These are phyloP conservation scores for Dactylellina sp. DNA, from an alignment of 2,329 filamentous ascomycete genomes.

Conservation along the genomic window DNA sequence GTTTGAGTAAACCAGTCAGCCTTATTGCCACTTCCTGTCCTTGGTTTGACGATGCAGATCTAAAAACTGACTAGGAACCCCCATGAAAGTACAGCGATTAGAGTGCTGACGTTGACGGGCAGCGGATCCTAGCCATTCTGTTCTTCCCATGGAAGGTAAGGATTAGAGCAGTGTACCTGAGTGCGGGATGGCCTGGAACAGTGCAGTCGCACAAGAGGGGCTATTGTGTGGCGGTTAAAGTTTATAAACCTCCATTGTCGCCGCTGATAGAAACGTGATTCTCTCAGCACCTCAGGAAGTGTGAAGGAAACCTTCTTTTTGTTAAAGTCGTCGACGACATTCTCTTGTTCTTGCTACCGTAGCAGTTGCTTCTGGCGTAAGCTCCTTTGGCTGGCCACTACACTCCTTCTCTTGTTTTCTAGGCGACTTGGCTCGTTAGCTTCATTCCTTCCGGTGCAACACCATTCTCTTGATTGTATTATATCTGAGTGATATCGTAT, in stretches of 20 bases:
- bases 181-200: slow-evolving; percentile 26
- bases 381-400: slow-evolving; percentile 15
- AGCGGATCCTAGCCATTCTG: slow-evolving; percentile 4
- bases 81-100: slow-evolving; percentile 3
- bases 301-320: slow-evolving; percentile 1
- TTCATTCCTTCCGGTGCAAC: slow-evolving; percentile 40
- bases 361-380: not conserved
- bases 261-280: slow-evolving; percentile 1
- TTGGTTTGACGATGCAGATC: not conserved
- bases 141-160: slow-evolving; percentile 14
- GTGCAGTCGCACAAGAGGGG: slow-evolving; percentile 39
- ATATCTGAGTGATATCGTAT: slow-evolving; percentile 33
- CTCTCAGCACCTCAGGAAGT: not conserved
- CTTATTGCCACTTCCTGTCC: slow-evolving; percentile 1
- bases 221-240: slow-evolving; percentile 17
- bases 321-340: not conserved
- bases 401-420: slow-evolving; percentile 24
- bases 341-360: slow-evolving; percentile 13
- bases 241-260: slow-evolving; percentile 39
- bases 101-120: slow-evolving; percentile 6
- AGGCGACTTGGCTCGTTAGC: slow-evolving; percentile 25
- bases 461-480: not conserved
- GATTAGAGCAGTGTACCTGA: not conserved
- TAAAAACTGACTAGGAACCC: not conserved
- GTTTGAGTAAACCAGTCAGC: not conserved